Percentiles rank a stretch among this genome's conserved stretches.
Evolutionary conservation across 2,329 filamentous ascomycete species (phyloP).

Genomic region (Parascedosporium putredinis): DNA sequence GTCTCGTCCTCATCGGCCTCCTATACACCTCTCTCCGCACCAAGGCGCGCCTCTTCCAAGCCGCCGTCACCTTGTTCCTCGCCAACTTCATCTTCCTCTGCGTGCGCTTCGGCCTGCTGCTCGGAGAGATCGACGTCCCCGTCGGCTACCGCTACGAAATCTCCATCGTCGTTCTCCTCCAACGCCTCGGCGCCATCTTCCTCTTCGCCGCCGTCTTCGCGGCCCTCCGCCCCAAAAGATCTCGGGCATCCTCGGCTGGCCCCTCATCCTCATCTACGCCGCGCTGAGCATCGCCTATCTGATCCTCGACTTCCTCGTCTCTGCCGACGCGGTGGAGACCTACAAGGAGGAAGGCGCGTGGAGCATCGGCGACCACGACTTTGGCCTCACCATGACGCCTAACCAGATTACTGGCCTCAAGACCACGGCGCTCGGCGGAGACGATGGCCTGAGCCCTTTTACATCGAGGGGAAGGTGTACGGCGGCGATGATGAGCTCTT

Average conservation of each 20-base stretch:
- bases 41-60: not conserved
- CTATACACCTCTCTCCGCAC: not conserved
- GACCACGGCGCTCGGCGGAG: not conserved
- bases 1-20: not conserved
- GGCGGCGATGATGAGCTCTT: not conserved
- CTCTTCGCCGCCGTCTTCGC: not conserved
- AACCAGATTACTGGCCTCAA: not conserved
- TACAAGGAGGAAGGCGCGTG: not conserved
- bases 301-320: not conserved
- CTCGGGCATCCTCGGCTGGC: not conserved
- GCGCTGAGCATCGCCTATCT: not conserved
- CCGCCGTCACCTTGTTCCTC: not conserved
- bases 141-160: conserved; percentile 1
- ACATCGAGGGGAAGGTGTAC: not conserved
- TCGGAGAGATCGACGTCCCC: not conserved
- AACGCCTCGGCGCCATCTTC: not conserved
- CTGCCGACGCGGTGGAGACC: not conserved
- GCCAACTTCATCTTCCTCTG: conserved; percentile 1
- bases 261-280: not conserved
- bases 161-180: not conserved
- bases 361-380: not conserved
- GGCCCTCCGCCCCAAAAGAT: not conserved
- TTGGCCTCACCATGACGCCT: not conserved
- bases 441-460: not conserved
- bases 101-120: not conserved